phyloP scores from a whole-genome alignment of 2,329 filamentous ascomycete species.

The Sphaerostilbella broomeana region DNA sequence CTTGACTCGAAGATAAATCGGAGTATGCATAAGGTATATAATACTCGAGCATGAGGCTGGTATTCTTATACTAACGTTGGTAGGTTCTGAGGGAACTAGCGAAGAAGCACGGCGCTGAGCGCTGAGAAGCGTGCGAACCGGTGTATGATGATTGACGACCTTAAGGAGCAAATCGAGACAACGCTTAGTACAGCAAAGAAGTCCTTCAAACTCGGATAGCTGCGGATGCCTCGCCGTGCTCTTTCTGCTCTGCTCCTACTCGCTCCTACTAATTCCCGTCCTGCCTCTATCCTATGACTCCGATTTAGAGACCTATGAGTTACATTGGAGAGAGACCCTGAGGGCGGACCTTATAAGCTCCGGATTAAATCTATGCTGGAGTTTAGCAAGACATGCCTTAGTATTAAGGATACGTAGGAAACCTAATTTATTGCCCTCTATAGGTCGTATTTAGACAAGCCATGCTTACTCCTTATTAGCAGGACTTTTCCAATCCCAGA shows the following conservation, averaged over 20 bases:
- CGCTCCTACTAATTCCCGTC: constrained; percentile 14
- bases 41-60: neutral
- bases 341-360: constrained; percentile 14
- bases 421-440: neutral
- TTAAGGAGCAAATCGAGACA: constrained; percentile 20
- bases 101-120: constrained; percentile 17
- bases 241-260: constrained; percentile 22
- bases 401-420: constrained; percentile 17
- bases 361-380: constrained; percentile 15
- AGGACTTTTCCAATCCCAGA: constrained; percentile 29
- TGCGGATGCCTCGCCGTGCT: constrained; percentile 18
- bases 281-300: constrained; percentile 14
- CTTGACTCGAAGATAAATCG: constrained; percentile 15
- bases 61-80: no score
- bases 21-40: constrained; percentile 15
- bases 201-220: constrained; percentile 19
- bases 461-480: constrained; percentile 12
- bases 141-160: constrained; percentile 21
- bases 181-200: constrained; percentile 23
- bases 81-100: constrained; percentile 19
- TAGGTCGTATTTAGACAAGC: neutral
- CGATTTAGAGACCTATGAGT: constrained; percentile 16
- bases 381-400: constrained; percentile 23
- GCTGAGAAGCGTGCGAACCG: constrained; percentile 18
- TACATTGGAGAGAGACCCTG: constrained; percentile 14